Evolutionary conservation across 164 flowering plant species (phyloP).

Genomic region (Paratinospora sagittata): DNA sequence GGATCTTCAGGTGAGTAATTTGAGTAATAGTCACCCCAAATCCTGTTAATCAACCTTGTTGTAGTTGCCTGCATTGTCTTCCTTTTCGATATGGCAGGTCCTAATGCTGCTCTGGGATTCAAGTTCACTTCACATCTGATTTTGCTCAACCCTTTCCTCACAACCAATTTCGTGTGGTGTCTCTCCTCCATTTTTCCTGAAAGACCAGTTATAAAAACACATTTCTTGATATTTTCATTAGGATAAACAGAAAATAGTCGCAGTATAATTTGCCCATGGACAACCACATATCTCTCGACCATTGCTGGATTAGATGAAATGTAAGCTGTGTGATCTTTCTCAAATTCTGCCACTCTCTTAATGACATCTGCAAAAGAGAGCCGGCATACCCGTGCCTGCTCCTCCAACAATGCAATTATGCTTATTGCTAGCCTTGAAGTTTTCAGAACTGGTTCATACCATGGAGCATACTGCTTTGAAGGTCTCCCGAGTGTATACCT

Average conservation of each 20-base stretch:
- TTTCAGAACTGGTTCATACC: slow-evolving; percentile 74
- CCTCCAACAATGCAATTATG: slow-evolving; percentile 62
- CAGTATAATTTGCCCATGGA: slow-evolving; percentile 75
- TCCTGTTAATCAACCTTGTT: slow-evolving; percentile 61
- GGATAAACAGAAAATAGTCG: slow-evolving; percentile 71
- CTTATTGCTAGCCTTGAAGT: slow-evolving; percentile 65
- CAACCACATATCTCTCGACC: slow-evolving; percentile 72
- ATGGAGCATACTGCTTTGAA: slow-evolving; percentile 85
- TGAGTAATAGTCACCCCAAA: slow-evolving; percentile 91
- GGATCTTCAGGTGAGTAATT: slow-evolving; percentile 56
- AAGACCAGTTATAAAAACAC: slow-evolving; percentile 60
- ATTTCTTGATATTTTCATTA: slow-evolving; percentile 45
- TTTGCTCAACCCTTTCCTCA: slow-evolving; percentile 38
- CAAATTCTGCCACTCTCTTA: slow-evolving; percentile 45
- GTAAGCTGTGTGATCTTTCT: slow-evolving; percentile 43
- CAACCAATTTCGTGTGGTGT: slow-evolving; percentile 75
- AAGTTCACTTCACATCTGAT: slow-evolving; percentile 32
- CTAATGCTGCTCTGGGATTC: slow-evolving; percentile 71
- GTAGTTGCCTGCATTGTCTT: slow-evolving; percentile 83
- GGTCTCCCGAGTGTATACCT: slow-evolving; percentile 98
- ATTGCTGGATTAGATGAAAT: slow-evolving; percentile 49
- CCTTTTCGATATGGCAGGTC: slow-evolving; percentile 46
- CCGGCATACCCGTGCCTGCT: slow-evolving; percentile 58
- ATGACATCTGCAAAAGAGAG: slow-evolving; percentile 69
- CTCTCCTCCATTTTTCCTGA: slow-evolving; percentile 56